Evolutionary conservation across 495 filamentous ascomycete genomes (phyloP).

Genomic region (Penicillium silybi): DNA sequence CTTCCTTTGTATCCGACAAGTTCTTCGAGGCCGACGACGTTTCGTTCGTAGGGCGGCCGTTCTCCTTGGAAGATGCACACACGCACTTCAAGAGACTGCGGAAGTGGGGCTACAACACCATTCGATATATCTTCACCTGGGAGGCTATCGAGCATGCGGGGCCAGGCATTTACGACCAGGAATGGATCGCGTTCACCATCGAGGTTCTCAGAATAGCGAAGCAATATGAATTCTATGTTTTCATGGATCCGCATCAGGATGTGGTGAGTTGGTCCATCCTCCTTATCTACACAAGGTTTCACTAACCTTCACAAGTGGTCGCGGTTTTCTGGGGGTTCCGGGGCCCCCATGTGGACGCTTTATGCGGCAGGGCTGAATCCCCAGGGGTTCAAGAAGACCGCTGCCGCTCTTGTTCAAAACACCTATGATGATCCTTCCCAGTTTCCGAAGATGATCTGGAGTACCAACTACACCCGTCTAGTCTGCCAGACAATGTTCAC

Average conservation of each 20-base stretch:
- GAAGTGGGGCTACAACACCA: conserved; percentile 90
- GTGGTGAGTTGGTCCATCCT: conserved; percentile 55
- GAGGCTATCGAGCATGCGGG: conserved; percentile 95
- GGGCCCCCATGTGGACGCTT: conserved; percentile 95
- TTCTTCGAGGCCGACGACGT: conserved; percentile 94
- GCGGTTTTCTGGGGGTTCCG: conserved; percentile 86
- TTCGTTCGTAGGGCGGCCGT: conserved; percentile 84
- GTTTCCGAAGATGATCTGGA: conserved; percentile 99
- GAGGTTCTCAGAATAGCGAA: conserved; percentile 77
- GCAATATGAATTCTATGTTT: conserved; percentile 88
- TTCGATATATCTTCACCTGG: conserved; percentile 97
- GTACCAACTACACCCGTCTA: conserved; percentile 89
- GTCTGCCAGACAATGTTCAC: conserved; percentile 91
- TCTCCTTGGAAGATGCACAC: conserved; percentile 75
- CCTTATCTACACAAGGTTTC: conserved; percentile 5
- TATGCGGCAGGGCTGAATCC: conserved; percentile 93
- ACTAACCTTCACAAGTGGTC: conserved; percentile 64
- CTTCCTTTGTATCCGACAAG: conserved; percentile 69
- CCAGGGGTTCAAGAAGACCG: conserved; percentile 73
- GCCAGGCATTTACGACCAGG: conserved; percentile 91
- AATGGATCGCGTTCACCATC: conserved; percentile 89
- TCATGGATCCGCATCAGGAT: conserved; percentile 98
- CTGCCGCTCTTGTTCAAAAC: conserved; percentile 93
- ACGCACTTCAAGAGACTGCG: conserved; percentile 82
- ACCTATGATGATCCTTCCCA: conserved; percentile 80